Conservation (phyloP, 441 rosid species). For the Euphorbia schlechtendalii region DNA sequence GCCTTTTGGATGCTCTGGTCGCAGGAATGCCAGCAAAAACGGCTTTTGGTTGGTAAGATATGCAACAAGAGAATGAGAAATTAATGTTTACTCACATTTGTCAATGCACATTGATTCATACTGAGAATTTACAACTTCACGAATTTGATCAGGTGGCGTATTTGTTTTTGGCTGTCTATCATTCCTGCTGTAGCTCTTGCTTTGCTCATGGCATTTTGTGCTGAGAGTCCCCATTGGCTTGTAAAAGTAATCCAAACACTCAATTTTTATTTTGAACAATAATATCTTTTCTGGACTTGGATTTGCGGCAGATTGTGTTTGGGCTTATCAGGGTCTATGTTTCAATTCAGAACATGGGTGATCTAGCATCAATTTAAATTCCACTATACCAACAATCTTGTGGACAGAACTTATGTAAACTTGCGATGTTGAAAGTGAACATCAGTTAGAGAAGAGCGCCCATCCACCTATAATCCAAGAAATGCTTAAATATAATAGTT, state of each 20-base stretch:
- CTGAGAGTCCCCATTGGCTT: conserved; percentile 98
- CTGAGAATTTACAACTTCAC: neutral
- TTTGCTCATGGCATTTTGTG: conserved; percentile 64
- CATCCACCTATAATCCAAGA: neutral
- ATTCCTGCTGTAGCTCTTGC: conserved; percentile 78
- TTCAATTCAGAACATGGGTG: neutral
- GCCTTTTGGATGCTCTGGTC: conserved; percentile 65
- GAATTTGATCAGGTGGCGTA: conserved; percentile 74
- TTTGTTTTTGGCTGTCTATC: conserved; percentile 74
- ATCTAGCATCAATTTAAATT: neutral
- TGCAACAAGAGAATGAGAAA: conserved; percentile 14
- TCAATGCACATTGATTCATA: neutral
- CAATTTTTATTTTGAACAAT: neutral
- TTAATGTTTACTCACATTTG: conserved; percentile 4
- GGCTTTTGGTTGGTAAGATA: conserved; percentile 65
- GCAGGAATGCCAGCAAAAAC: conserved; percentile 79
- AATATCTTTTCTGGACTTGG: conserved; percentile 1
- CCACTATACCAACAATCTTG: neutral
- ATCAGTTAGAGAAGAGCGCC: neutral
- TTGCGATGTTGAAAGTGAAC: neutral
- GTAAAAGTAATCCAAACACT: conserved; percentile 50
- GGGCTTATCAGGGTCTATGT: neutral
- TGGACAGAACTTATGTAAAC: neutral
- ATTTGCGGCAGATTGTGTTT: neutral
- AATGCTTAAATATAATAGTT: neutral